These are phyloP conservation scores for Effrenium voratum DNA, from an alignment of 73 alveolate genomes.

Conservation along the genomic window DNA sequence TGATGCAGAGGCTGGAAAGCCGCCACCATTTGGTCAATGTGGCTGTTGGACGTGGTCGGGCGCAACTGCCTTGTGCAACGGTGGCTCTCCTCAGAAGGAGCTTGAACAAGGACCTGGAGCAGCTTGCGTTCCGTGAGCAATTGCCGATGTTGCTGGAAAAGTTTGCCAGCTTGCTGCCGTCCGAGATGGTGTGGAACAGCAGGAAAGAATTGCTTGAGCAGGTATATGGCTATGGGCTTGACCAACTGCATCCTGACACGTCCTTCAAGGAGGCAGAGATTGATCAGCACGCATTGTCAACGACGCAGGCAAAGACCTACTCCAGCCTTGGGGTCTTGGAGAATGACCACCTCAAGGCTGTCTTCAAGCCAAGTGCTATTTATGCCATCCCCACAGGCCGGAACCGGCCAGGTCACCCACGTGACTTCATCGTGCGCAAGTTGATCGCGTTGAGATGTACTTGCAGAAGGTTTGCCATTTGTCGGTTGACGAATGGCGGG, in stretches of 20 bases:
- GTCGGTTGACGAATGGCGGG: background rate
- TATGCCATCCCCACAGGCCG: background rate
- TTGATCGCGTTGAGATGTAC: background rate
- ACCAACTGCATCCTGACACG: background rate
- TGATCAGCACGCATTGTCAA: background rate
- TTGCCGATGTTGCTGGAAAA: background rate
- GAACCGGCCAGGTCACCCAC: background rate
- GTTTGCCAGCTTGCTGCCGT: background rate
- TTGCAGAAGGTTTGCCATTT: background rate
- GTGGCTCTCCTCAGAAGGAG: background rate
- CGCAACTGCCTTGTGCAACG: background rate
- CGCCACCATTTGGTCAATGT: background rate
- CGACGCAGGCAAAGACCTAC: background rate
- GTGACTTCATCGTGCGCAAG: background rate
- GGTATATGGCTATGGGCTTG: constrained; percentile 7
- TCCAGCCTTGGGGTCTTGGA: background rate
- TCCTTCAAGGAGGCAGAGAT: background rate
- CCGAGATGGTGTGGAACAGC: background rate
- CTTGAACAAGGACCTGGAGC: background rate
- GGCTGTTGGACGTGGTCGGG: background rate
- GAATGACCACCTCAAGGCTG: background rate
- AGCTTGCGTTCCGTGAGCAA: background rate
- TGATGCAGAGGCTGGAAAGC: background rate
- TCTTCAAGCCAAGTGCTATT: background rate
- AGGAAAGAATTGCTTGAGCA: background rate